Conservation (phyloP, 352 stramenopile species). For the Phytophthora idaei region DNA sequence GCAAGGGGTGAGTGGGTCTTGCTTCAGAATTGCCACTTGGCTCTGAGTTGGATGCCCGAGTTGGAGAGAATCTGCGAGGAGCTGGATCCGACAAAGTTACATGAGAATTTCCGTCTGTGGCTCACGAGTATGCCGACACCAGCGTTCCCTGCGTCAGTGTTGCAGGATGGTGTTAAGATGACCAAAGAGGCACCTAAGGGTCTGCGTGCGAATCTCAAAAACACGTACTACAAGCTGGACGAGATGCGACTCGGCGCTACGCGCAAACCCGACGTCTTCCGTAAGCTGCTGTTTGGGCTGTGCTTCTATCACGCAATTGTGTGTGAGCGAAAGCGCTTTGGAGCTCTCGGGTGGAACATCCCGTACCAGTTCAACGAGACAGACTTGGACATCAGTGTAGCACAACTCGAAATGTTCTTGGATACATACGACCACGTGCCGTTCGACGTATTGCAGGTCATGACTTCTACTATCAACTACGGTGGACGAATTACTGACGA, state of each 20-base stretch:
- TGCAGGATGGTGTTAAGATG: constrained; percentile 97
- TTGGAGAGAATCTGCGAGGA: constrained; percentile 95
- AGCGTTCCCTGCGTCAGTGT: constrained; percentile 91
- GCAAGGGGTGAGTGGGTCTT: constrained; percentile 95
- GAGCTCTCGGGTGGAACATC: constrained; percentile 96
- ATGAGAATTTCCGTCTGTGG: constrained; percentile 96
- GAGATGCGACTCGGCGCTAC: constrained; percentile 87
- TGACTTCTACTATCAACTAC: constrained; percentile 96
- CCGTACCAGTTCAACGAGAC: constrained; percentile 98
- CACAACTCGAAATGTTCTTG: constrained; percentile 93
- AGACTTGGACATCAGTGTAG: constrained; percentile 87
- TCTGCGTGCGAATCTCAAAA: constrained; percentile 94
- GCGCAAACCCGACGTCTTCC: constrained; percentile 89
- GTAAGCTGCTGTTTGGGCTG: constrained; percentile 94
- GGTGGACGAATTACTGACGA: constrained; percentile 94
- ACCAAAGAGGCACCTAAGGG: constrained; percentile 96
- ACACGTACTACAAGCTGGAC: constrained; percentile 95
- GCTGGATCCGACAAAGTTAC: constrained; percentile 80
- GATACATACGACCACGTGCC: constrained; percentile 86
- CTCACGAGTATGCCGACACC: constrained; percentile 91
- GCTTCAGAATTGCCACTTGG: constrained; percentile 96
- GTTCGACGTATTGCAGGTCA: constrained; percentile 91
- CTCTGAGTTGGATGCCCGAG: constrained; percentile 95
- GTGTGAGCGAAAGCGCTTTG: constrained; percentile 95
- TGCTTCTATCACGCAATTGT: constrained; percentile 93